Percentiles rank a stretch among this genome's conserved stretches.
Evolutionary conservation across 2,329 filamentous ascomycete species (phyloP).

Genomic region (Nemania sp.): DNA sequence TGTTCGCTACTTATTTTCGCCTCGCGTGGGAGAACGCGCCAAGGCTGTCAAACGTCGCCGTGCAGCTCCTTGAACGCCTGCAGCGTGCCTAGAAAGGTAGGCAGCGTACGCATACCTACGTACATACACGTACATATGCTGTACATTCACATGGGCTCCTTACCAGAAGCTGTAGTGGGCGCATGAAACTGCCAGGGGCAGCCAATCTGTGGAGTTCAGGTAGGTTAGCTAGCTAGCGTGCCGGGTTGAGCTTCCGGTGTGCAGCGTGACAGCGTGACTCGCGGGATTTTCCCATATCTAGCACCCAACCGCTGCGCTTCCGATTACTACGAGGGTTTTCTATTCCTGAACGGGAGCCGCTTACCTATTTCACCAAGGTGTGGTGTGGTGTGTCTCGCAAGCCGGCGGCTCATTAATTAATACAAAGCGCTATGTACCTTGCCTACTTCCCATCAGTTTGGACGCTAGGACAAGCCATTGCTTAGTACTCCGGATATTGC

Average conservation of each 20-base stretch:
- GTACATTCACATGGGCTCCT: not conserved
- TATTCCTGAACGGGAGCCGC: not conserved
- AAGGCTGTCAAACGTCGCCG: conserved; percentile 3
- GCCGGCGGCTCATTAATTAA: conserved; percentile 3
- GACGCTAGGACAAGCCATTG: conserved; percentile 30
- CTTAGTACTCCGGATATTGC: conserved; percentile 24
- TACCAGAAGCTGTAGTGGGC: not conserved
- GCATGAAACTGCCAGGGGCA: conserved; percentile 30
- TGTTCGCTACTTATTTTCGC: not conserved
- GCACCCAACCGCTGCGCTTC: not conserved
- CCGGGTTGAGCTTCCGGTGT: conserved; percentile 31
- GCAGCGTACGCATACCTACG: not conserved
- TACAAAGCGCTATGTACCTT: not conserved
- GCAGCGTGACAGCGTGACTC: conserved; percentile 23
- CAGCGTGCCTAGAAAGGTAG: not conserved
- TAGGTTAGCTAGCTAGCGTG: not conserved
- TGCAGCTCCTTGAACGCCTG: conserved; percentile 1
- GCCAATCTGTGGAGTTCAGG: conserved; percentile 12
- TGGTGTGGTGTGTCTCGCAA: conserved; percentile 2
- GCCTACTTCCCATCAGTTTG: too few relatives aligned
- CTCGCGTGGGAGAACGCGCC: not conserved
- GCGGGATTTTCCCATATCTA: conserved; percentile 28
- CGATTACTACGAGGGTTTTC: conserved; percentile 26
- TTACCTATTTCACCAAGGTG: not conserved
- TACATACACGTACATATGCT: not conserved